phyloP scores from a whole-genome alignment of 192 early-diverging fungal species.

The Coemansia sp. region DNA sequence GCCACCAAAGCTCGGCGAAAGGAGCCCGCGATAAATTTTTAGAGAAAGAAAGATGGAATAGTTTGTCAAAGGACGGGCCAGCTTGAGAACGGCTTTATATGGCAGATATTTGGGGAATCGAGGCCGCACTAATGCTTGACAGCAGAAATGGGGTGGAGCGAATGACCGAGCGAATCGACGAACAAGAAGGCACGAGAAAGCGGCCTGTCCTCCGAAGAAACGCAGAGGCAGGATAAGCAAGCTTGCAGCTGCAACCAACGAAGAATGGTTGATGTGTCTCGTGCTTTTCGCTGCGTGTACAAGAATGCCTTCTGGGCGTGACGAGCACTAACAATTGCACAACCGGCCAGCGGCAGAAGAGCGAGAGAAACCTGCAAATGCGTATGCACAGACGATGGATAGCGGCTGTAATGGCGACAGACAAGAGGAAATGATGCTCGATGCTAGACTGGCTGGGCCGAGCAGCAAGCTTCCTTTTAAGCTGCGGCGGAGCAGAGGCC shows the following conservation, averaged over 20 bases:
- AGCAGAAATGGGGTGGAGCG: not conserved
- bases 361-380: not conserved
- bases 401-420: slow-evolving; percentile 5
- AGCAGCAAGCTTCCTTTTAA: not conserved
- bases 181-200: slow-evolving; percentile 1
- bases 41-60: not conserved
- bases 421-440: not conserved
- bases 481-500: not conserved
- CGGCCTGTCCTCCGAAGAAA: not conserved
- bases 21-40: not conserved
- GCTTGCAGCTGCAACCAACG: slow-evolving; percentile 6
- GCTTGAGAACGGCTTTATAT: not conserved
- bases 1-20: not conserved
- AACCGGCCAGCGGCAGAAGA: not conserved
- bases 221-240: not conserved
- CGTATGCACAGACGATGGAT: slow-evolving; percentile 4
- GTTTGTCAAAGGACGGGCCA: not conserved
- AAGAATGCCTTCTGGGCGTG: slow-evolving; percentile 19
- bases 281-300: slow-evolving; percentile 7
- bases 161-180: slow-evolving; percentile 7
- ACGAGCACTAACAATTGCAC: slow-evolving; percentile 11
- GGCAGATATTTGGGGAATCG: not conserved
- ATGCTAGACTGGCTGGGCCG: not conserved
- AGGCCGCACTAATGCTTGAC: not conserved
- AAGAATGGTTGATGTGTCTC: slow-evolving; percentile 6